Conservation (phyloP, 495 filamentous ascomycete genomes). For the Penicillium samsonianum region DNA sequence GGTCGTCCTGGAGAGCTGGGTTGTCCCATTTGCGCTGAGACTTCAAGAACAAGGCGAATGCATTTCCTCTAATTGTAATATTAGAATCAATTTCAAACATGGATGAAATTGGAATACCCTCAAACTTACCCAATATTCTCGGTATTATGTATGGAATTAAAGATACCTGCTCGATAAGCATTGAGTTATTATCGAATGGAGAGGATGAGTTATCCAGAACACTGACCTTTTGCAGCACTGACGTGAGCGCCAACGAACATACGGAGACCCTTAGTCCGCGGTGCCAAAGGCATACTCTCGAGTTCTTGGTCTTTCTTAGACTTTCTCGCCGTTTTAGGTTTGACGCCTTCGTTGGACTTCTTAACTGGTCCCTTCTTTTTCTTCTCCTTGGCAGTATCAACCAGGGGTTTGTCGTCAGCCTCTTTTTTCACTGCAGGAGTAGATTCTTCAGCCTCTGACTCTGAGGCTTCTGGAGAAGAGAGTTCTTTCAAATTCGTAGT, state of each 20-base stretch:
- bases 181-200: not conserved
- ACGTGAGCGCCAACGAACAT: slow-evolving; percentile 94
- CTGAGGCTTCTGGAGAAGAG: slow-evolving; percentile 20
- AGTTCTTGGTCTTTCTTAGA: slow-evolving; percentile 47
- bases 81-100: slow-evolving; percentile 13
- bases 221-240: slow-evolving; percentile 77
- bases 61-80: slow-evolving; percentile 63
- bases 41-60: slow-evolving; percentile 93
- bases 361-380: slow-evolving; percentile 17
- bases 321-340: slow-evolving; percentile 28
- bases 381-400: slow-evolving; percentile 9
- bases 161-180: slow-evolving; percentile 60
- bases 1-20: slow-evolving; percentile 69
- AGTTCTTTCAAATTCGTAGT: slow-evolving; percentile 22
- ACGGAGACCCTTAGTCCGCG: slow-evolving; percentile 66
- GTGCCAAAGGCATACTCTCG: slow-evolving; percentile 64
- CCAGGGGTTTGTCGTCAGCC: not conserved
- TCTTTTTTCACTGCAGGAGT: slow-evolving; percentile 1
- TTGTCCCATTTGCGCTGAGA: slow-evolving; percentile 94
- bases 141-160: slow-evolving; percentile 82
- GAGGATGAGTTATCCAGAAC: not conserved
- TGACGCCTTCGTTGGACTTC: slow-evolving; percentile 18
- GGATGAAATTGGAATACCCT: not conserved
- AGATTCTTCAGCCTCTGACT: slow-evolving; percentile 12
- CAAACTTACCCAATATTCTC: slow-evolving; percentile 64